Evolutionary conservation across 2,329 filamentous ascomycete genomes (phyloP).

Genomic region (Colletotrichum sp.): DNA sequence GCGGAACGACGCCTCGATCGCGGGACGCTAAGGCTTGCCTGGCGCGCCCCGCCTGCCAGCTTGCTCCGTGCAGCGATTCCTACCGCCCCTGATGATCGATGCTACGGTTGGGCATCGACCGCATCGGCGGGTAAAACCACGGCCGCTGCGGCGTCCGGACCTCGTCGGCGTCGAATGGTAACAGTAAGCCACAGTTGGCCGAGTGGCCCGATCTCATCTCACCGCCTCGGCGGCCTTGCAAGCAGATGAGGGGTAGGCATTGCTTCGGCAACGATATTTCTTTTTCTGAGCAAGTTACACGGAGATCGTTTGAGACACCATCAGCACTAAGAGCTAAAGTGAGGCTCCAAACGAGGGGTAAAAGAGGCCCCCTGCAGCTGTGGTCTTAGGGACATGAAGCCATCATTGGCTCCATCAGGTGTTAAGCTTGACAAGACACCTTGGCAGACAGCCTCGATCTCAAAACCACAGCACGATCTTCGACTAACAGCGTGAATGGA

Average conservation of each 20-base stretch:
- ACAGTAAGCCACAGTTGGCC: not conserved
- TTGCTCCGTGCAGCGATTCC: conserved; percentile 8
- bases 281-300: not conserved
- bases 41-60: conserved; percentile 13
- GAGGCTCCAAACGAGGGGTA: not conserved
- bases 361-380: not conserved
- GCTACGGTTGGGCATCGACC: conserved; percentile 17
- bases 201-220: not conserved
- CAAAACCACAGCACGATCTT: not conserved
- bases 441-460: not conserved
- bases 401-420: not conserved
- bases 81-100: conserved; percentile 21
- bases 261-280: not conserved
- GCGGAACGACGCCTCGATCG: conserved; percentile 11
- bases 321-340: not conserved
- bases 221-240: not conserved
- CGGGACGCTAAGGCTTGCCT: conserved; percentile 11
- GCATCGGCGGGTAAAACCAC: conserved; percentile 5
- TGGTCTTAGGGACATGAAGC: not conserved
- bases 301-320: not conserved
- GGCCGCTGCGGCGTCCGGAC: not conserved
- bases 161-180: not conserved
- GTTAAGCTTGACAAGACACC: not conserved
- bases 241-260: conserved; percentile 5
- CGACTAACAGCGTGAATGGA: not conserved